Percentiles rank a stretch among this genome's conserved stretches.
Conservation (phyloP, 2,329 filamentous ascomycete species). For the Teratosphaeria gauchensis region DNA sequence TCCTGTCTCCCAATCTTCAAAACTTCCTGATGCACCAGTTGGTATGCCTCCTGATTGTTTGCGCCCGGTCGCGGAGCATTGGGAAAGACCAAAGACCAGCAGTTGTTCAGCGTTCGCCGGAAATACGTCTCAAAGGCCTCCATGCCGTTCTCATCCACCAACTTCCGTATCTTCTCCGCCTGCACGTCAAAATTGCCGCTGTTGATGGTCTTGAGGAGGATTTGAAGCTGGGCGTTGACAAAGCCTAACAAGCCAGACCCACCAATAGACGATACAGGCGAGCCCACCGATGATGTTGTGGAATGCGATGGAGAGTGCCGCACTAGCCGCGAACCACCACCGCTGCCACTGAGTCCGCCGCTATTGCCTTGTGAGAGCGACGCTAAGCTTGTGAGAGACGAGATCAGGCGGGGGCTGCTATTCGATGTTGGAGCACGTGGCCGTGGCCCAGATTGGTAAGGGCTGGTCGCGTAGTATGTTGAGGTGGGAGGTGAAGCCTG, state of each 20-base stretch:
- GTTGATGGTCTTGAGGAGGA: slow-evolving; percentile 87
- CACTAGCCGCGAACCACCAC: slow-evolving; percentile 46
- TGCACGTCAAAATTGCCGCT: slow-evolving; percentile 96
- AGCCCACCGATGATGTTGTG: slow-evolving; percentile 38
- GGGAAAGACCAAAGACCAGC: slow-evolving; percentile 85
- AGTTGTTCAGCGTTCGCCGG: slow-evolving; percentile 79
- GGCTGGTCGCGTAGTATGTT: slow-evolving; percentile 42
- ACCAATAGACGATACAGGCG: slow-evolving; percentile 44
- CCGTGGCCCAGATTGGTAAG: slow-evolving; percentile 48
- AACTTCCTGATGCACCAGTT: slow-evolving; percentile 73
- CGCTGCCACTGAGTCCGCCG: slow-evolving; percentile 42
- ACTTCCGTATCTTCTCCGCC: slow-evolving; percentile 84
- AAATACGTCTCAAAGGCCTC: slow-evolving; percentile 97
- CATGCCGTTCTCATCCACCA: slow-evolving; percentile 98
- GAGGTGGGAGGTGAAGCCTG: slow-evolving; percentile 47
- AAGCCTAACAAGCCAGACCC: slow-evolving; percentile 65
- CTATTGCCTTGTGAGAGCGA: slow-evolving; percentile 40
- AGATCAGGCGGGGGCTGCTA: slow-evolving; percentile 45
- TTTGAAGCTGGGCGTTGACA: slow-evolving; percentile 87
- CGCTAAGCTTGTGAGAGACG: slow-evolving; percentile 44
- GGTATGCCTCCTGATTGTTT: slow-evolving; percentile 72
- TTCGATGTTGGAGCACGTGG: slow-evolving; percentile 47
- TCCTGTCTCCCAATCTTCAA: slow-evolving; percentile 72
- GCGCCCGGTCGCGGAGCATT: slow-evolving; percentile 50
- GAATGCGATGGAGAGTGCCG: slow-evolving; percentile 52